Conservation (phyloP, 1,284 basidiomycete genomes). For the Cryptococcus sp. region DNA sequence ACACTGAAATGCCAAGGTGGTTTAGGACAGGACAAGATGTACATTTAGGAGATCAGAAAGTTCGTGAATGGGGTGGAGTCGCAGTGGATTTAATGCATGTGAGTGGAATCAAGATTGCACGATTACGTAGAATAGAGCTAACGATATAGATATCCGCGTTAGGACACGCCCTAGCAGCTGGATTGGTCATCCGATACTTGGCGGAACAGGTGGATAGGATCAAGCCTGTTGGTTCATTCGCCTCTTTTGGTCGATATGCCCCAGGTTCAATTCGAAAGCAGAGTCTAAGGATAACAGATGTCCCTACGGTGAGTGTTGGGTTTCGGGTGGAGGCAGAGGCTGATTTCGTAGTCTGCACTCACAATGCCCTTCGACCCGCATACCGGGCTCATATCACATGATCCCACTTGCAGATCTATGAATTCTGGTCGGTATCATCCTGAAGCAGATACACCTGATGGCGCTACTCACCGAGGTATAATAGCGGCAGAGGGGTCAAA, state of each 20-base stretch:
- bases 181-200: slow-evolving; percentile 37
- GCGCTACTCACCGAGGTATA: not conserved
- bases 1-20: slow-evolving; percentile 37
- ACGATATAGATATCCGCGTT: slow-evolving; percentile 34
- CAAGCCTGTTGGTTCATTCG: slow-evolving; percentile 6
- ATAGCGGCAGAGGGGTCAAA: not conserved
- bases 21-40: slow-evolving; percentile 39
- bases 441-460: not conserved
- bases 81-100: slow-evolving; percentile 45
- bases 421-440: slow-evolving; percentile 17
- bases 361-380: slow-evolving; percentile 15
- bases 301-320: slow-evolving; percentile 14
- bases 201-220: slow-evolving; percentile 23
- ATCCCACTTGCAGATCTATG: slow-evolving; percentile 33
- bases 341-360: slow-evolving; percentile 10
- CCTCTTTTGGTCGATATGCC: slow-evolving; percentile 13
- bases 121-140: not conserved
- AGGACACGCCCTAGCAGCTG: slow-evolving; percentile 38
- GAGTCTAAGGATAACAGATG: slow-evolving; percentile 12
- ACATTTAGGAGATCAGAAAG: slow-evolving; percentile 34
- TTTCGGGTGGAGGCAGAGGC: not conserved
- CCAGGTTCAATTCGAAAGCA: slow-evolving; percentile 8
- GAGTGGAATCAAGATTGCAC: slow-evolving; percentile 10
- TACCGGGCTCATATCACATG: slow-evolving; percentile 4
- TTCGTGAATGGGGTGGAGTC: slow-evolving; percentile 33